phyloP scores from a whole-genome alignment of 2,329 filamentous ascomycete genomes.

The Trichoderma sp. region DNA sequence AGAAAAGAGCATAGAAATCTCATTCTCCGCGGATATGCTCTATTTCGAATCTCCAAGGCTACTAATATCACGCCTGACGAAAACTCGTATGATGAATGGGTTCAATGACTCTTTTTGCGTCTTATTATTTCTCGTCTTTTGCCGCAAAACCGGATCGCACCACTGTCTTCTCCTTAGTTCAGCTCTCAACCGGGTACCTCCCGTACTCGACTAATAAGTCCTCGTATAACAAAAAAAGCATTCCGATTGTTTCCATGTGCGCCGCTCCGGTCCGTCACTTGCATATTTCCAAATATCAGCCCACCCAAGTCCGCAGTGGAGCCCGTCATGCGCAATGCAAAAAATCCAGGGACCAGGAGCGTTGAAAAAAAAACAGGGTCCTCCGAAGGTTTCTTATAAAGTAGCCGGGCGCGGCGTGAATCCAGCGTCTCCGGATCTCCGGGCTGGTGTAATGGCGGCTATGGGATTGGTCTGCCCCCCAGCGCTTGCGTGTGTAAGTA shows the following conservation, averaged over 20 bases:
- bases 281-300: background rate
- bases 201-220: background rate
- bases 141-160: background rate
- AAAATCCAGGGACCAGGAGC: background rate
- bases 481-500: background rate
- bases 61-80: background rate
- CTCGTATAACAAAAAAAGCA: background rate
- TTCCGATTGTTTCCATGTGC: background rate
- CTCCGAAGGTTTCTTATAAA: background rate
- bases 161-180: background rate
- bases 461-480: background rate
- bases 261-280: background rate
- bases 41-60: background rate
- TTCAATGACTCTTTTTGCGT: background rate
- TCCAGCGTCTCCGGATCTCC: constrained; percentile 20
- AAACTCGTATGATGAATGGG: background rate
- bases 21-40: background rate
- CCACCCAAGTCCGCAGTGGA: background rate
- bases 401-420: background rate
- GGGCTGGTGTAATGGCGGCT: background rate
- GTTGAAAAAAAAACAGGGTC: background rate
- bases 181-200: background rate
- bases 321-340: background rate
- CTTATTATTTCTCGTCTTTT: background rate
- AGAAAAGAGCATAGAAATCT: background rate